Base-by-base conservation (phyloP, 352 stramenopile genomes). In the Globisporangium barbulae region DNA sequence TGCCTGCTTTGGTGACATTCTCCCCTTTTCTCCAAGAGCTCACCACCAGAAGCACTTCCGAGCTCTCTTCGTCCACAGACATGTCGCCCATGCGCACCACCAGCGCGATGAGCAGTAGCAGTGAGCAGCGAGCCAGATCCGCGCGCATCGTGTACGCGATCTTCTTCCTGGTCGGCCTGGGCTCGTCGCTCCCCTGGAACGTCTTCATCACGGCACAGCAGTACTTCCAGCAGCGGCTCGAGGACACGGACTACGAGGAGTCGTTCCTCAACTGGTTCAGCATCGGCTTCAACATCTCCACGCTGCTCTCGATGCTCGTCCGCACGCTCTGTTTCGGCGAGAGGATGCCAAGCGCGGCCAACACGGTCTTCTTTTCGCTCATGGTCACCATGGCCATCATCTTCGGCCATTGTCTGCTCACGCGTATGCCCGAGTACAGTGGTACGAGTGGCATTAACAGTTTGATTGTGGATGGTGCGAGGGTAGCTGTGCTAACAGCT, bases 181-280 rank as follows among this genome's bases (percentile, higher is more conserved):
- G 79, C 8, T 85, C 80, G 13, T 85, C 82, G 28, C 75, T 95
- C 45, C 85, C 87, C 47, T 95, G 83, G 84, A 95, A 95, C 52
- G 84, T 94, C 22, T 95, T 95, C 64, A 90, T 95, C 70, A 95
- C 85, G 3, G 87, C 83, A 21, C 79, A 92, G 63, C 68, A 75
- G 53, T 95, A 94, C 75, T 95, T 95, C 65, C 70, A 80, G 28
- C 59, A 76, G 47, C 84, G 87, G 1, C 70, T 95, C 39, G 64
- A 63, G 2, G 57, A 76, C 21, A 94, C 85, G 12, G 67, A 74
- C 44, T 91, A 91, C 50, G 81, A 91, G 59, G 80, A 85, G 41
- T 88, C 80, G 45, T 95, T 95, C 64, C 77, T 94, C 22, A 93
- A 90, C 64, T 95, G 85, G 85, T 95, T 95, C 67, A 88, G 76